phyloP scores from a whole-genome alignment of 192 early-diverging fungal genomes.

The Rhizophlyctis rosea region DNA sequence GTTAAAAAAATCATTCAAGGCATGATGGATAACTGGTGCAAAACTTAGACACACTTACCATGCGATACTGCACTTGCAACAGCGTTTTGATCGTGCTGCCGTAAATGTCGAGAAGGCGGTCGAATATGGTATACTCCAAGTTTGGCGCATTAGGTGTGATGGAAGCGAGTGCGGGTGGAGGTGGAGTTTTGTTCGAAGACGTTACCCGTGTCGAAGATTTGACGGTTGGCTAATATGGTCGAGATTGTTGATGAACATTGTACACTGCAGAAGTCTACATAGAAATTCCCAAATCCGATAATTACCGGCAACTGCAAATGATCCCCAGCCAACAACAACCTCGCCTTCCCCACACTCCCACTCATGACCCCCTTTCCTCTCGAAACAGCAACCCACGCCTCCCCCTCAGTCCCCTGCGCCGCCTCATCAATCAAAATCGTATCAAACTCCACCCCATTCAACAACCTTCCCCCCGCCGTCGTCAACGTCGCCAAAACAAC shows the following conservation, averaged over 20 bases:
- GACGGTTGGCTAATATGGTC: constrained; percentile 80
- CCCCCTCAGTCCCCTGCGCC: constrained; percentile 69
- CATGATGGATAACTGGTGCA: too few species aligned
- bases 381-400: constrained; percentile 86
- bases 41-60: constrained; percentile 49
- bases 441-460: constrained; percentile 66
- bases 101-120: constrained; percentile 62
- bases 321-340: constrained; percentile 83
- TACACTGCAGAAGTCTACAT: too few species aligned
- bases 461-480: constrained; percentile 55
- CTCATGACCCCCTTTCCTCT: too few species aligned
- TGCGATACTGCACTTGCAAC: constrained; percentile 83
- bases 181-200: too few species aligned
- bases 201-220: too few species aligned
- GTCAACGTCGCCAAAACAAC: constrained; percentile 80
- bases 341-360: too few species aligned
- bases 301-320: constrained; percentile 74
- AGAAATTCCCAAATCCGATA: too few species aligned
- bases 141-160: too few species aligned
- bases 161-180: too few species aligned
- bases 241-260: too few species aligned
- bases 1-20: too few species aligned
- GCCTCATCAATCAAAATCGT: constrained; percentile 88
- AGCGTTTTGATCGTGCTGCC: constrained; percentile 61
- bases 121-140: constrained; percentile 73